Conservation (phyloP, 2,329 filamentous ascomycete genomes). For the Hypocrella siamensis region DNA sequence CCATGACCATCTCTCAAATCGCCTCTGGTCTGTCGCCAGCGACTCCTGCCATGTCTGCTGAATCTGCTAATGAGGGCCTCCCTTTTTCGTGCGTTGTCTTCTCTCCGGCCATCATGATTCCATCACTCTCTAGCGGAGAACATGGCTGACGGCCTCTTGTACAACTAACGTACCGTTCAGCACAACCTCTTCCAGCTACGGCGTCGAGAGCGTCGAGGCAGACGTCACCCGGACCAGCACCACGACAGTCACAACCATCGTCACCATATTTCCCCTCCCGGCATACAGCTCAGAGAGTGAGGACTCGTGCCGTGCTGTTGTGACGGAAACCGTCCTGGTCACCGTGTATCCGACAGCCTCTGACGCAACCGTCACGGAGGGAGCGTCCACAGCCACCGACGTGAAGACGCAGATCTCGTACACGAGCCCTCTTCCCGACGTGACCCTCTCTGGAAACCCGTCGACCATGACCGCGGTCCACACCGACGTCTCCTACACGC, state of each 20-base stretch:
- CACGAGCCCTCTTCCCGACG: conserved; percentile 9
- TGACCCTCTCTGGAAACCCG: conserved; percentile 13
- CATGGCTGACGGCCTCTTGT: no score
- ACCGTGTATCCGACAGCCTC: conserved; percentile 5
- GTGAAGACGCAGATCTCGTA: conserved; percentile 9
- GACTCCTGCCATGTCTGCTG: neutral
- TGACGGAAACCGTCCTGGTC: conserved; percentile 4
- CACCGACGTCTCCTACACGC: conserved; percentile 9
- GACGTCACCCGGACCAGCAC: conserved; percentile 6
- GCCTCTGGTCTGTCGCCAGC: conserved; percentile 2
- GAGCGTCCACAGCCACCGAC: conserved; percentile 11
- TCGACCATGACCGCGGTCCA: conserved; percentile 9
- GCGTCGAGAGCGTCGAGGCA: conserved; percentile 1
- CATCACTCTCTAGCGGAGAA: neutral
- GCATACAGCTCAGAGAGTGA: conserved; percentile 12
- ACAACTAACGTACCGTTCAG: no score
- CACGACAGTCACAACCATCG: conserved; percentile 8
- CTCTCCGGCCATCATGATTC: neutral
- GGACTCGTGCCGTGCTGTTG: conserved; percentile 3
- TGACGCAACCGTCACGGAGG: conserved; percentile 12
- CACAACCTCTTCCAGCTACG: conserved; percentile 20
- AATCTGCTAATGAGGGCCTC: conserved; percentile 9
- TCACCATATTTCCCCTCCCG: conserved; percentile 8
- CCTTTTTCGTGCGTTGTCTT: conserved; percentile 17
- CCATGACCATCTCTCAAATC: conserved; percentile 4